phyloP scores from a whole-genome alignment of 495 filamentous ascomycete species.

The Penicillium angulare region DNA sequence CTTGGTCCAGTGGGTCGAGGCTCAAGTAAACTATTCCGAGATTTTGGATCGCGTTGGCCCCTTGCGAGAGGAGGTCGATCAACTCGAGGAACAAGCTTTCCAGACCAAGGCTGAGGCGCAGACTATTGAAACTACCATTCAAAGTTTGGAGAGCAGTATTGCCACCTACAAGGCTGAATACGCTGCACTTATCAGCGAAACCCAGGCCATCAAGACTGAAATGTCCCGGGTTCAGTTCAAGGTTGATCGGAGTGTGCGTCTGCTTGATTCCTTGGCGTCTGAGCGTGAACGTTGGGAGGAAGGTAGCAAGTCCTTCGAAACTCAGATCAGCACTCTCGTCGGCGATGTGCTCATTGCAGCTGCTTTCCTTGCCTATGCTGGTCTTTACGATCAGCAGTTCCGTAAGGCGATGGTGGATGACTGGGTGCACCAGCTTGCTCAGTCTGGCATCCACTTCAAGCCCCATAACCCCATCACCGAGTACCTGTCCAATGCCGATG shows the following conservation, averaged over 20 bases:
- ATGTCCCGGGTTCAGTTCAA: conserved; percentile 97
- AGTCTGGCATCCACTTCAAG: conserved; percentile 91
- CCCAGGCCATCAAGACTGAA: conserved; percentile 93
- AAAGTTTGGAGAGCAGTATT: conserved; percentile 82
- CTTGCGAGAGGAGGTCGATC: conserved; percentile 81
- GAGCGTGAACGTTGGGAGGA: conserved; percentile 93
- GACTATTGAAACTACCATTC: conserved; percentile 84
- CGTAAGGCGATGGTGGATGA: conserved; percentile 96
- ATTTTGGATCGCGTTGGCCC: conserved; percentile 95
- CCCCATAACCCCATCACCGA: conserved; percentile 91
- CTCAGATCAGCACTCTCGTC: conserved; percentile 93
- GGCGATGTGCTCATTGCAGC: conserved; percentile 93
- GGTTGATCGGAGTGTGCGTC: conserved; percentile 90
- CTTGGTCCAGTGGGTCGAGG: conserved; percentile 94
- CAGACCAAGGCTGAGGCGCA: conserved; percentile 93
- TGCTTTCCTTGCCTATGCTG: conserved; percentile 96
- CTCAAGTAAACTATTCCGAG: conserved; percentile 95
- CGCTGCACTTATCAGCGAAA: conserved; percentile 92
- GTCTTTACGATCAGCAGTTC: conserved; percentile 97
- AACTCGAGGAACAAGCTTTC: conserved; percentile 83
- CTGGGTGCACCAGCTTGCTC: conserved; percentile 86
- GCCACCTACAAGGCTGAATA: conserved; percentile 97
- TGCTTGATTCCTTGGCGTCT: conserved; percentile 91
- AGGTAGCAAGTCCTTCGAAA: conserved; percentile 95
- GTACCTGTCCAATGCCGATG: conserved; percentile 94